Conservation (phyloP, 73 alveolate genomes). For the Paraurostyla sp. region DNA sequence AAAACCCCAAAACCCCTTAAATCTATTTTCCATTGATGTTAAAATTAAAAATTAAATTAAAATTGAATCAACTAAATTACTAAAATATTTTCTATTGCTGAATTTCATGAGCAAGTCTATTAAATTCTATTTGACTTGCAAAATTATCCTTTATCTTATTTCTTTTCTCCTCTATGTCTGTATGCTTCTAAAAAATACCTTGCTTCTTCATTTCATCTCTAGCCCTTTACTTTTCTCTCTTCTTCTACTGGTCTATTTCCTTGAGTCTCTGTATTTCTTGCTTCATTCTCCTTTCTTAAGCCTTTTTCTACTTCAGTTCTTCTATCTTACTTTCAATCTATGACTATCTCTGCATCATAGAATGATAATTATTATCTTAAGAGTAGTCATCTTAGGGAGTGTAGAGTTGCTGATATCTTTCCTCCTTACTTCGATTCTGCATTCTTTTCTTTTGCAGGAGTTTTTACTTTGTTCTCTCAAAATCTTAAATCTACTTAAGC, state of each 20-base stretch:
- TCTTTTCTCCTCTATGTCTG: not conserved
- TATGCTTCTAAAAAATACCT: not conserved
- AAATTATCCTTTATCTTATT: not conserved
- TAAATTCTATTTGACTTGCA: not conserved
- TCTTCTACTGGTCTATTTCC: not conserved
- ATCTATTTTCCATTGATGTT: no score
- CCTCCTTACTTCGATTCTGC: not conserved
- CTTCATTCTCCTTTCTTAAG: not conserved
- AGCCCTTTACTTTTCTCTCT: not conserved
- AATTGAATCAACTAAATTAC: no score
- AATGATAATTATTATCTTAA: not conserved
- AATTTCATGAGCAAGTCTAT: constrained; percentile 3
- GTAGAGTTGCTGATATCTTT: not conserved
- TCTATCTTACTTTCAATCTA: not conserved
- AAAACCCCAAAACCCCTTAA: no score
- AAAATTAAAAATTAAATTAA: no score
- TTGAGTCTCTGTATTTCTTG: not conserved
- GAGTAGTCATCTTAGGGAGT: not conserved
- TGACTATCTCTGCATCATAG: not conserved
- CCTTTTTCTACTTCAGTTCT: not conserved
- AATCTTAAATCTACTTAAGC: not conserved
- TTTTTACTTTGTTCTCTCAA: not conserved
- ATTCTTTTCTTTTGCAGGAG: no score
- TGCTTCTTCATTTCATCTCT: not conserved
- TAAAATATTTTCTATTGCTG: not conserved